Evolutionary conservation across 208 protist genomes (phyloP).

Genomic region (Wallacemonas sp.): DNA sequence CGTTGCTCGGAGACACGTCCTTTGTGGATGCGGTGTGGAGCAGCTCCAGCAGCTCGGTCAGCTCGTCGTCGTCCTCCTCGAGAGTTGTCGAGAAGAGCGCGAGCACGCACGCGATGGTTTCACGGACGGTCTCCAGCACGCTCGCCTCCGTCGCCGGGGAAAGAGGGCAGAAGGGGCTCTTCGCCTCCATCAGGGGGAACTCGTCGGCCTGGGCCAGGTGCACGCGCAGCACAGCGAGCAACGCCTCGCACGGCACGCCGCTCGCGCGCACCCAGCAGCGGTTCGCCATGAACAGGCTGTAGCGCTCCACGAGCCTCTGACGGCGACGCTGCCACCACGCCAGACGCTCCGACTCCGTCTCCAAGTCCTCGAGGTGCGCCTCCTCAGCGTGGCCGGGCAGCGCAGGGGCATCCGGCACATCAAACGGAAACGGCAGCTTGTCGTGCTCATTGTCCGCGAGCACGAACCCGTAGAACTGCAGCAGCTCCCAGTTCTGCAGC

Average conservation of each 20-base stretch:
- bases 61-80: conserved; percentile 57
- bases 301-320: conserved; percentile 39
- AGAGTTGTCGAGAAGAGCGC: conserved; percentile 63
- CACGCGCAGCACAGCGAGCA: conserved; percentile 76
- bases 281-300: conserved; percentile 46
- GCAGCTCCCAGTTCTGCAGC: conserved; percentile 92
- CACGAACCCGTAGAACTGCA: conserved; percentile 92
- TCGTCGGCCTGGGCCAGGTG: conserved; percentile 73
- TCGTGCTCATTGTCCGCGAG: conserved; percentile 79
- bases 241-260: conserved; percentile 62
- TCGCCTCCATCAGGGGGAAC: conserved; percentile 61
- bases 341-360: background rate
- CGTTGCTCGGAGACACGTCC: background rate
- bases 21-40: background rate
- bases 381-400: background rate
- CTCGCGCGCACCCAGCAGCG: conserved; percentile 64
- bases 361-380: background rate
- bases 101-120: conserved; percentile 57
- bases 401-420: conserved; percentile 16
- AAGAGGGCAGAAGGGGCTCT: conserved; percentile 57
- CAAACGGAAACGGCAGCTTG: conserved; percentile 81
- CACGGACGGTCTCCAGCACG: conserved; percentile 47
- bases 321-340: conserved; percentile 59
- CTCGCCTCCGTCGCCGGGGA: conserved; percentile 54
- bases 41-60: conserved; percentile 27